Base-by-base conservation (phyloP, 2,329 filamentous ascomycete genomes). In the Penicillium hesseltinei region DNA sequence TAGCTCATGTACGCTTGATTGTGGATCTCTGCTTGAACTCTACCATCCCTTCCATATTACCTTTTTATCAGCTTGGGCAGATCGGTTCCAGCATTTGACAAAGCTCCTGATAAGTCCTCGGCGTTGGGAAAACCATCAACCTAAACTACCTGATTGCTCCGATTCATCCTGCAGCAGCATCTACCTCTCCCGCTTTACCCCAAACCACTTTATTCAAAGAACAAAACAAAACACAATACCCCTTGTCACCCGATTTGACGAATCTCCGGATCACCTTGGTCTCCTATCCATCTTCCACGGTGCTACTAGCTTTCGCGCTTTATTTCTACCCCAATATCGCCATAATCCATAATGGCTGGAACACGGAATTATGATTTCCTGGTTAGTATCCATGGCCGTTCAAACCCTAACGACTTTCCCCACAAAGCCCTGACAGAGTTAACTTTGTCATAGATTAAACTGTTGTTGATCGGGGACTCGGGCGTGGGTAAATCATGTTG, bases 331-430 rank as follows among this genome's bases (percentile, higher is more conserved):
- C 46, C 38, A 62, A 51, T 33, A 49, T 47, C 33, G n/a, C 59
- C 45, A 46, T 31, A 56, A 33, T 54, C 23, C 63, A 73, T 52
- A 57, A 99, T 99, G 94, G 92, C 94, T 72, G 91, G 90, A 78
- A 95, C 93, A 83, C 88, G 94, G 79, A 99, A 99, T 83, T 99
- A 99, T 80, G 94, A 99, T 79, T 97, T 97, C 79, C 84, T 99
- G 80, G 93, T 97, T 88, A 73, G 88, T 78, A 19, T 38, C 8
- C 9, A 21, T 23, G 21, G 38, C 29, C 9, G 5, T 33, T 45
- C 17, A 15, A n/a, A 52, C 27, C 7, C 6, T 4, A 25, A 43
- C 39, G 15, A 21, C 3, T 10, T n/a, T 19, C 31, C 21, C 8
- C 15, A 5, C 17, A 44, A 7, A 27, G 13, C 6, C 13, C 33